Percentiles rank a stretch among this genome's conserved stretches.
Evolutionary conservation across 1,284 basidiomycete genomes (phyloP).

Genomic region (Spongispora temasekensis): DNA sequence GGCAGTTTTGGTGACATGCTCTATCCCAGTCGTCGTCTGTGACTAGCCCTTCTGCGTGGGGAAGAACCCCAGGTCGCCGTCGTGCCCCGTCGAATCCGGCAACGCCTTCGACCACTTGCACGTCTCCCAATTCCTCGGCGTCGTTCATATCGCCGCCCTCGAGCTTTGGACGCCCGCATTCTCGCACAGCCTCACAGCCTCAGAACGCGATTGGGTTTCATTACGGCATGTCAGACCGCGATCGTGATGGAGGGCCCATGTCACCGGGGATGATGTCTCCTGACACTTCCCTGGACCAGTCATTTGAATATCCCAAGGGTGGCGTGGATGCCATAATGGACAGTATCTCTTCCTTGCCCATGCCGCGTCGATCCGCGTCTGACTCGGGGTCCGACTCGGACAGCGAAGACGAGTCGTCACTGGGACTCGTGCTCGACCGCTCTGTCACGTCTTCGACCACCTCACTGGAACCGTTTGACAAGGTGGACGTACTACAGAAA

Average conservation of each 20-base stretch:
- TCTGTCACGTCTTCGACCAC: slow-evolving; percentile 56
- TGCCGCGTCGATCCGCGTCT: slow-evolving; percentile 37
- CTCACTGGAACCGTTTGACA: slow-evolving; percentile 65
- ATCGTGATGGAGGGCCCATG: slow-evolving; percentile 35
- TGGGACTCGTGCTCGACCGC: slow-evolving; percentile 61
- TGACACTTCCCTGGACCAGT: slow-evolving; percentile 41
- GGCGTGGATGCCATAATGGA: slow-evolving; percentile 28
- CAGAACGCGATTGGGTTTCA: slow-evolving; percentile 39
- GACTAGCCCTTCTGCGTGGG: slow-evolving; percentile 44
- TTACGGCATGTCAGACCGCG: slow-evolving; percentile 28
- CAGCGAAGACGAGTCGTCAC: slow-evolving; percentile 51
- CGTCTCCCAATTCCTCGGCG: slow-evolving; percentile 33
- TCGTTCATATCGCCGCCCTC: slow-evolving; percentile 44
- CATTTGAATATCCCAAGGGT: slow-evolving; percentile 35
- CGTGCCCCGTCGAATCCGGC: slow-evolving; percentile 70
- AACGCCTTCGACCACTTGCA: slow-evolving; percentile 44
- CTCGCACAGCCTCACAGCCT: slow-evolving; percentile 56
- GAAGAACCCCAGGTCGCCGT: slow-evolving; percentile 44
- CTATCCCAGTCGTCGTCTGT: slow-evolving; percentile 35
- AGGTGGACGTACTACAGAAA: slow-evolving; percentile 67
- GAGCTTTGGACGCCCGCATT: slow-evolving; percentile 57
- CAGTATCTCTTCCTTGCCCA: slow-evolving; percentile 41
- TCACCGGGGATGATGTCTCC: slow-evolving; percentile 41
- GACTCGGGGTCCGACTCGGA: slow-evolving; percentile 48
- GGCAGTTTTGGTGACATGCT: no score